Evolutionary conservation across 2,329 filamentous ascomycete genomes (phyloP).

Genomic region (Hypoxylon sp.): DNA sequence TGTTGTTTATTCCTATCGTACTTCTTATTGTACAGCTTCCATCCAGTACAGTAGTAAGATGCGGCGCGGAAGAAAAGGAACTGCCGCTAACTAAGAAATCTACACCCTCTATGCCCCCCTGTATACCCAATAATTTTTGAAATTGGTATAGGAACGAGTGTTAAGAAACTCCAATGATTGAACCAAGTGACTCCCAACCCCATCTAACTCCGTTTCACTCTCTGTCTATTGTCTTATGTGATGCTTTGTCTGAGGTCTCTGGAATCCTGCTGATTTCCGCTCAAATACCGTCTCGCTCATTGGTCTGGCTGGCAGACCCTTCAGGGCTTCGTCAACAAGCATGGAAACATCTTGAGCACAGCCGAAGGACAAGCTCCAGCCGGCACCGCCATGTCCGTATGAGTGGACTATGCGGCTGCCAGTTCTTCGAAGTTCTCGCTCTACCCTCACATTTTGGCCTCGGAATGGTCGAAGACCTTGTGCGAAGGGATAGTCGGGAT

Average conservation of each 20-base stretch:
- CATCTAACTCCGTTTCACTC: neutral
- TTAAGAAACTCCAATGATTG: constrained; percentile 1
- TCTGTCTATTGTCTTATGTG: constrained; percentile 6
- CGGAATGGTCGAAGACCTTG: constrained; percentile 55
- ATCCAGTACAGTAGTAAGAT: too few relatives aligned
- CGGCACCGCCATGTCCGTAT: constrained; percentile 56
- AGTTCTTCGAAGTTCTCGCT: constrained; percentile 50
- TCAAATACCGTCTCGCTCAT: constrained; percentile 43
- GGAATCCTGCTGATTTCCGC: constrained; percentile 37
- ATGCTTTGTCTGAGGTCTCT: constrained; percentile 20
- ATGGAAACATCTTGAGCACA: constrained; percentile 49
- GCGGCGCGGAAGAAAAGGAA: too few relatives aligned
- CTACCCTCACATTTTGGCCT: constrained; percentile 52
- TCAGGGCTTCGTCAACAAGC: constrained; percentile 49
- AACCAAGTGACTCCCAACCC: constrained; percentile 9
- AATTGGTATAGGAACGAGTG: neutral
- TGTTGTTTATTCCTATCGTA: too few relatives aligned
- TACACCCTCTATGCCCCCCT: too few relatives aligned
- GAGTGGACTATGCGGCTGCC: constrained; percentile 53
- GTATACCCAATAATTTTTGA: too few relatives aligned
- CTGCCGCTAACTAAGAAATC: too few relatives aligned
- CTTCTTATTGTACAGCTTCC: too few relatives aligned
- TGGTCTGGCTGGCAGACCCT: constrained; percentile 41
- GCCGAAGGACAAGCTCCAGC: constrained; percentile 54
- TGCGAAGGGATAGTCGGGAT: constrained; percentile 52